Percentiles rank a stretch among this genome's conserved stretches.
Evolutionary conservation across 2,329 filamentous ascomycete genomes (phyloP).

Genomic region (Blumeria graminis): DNA sequence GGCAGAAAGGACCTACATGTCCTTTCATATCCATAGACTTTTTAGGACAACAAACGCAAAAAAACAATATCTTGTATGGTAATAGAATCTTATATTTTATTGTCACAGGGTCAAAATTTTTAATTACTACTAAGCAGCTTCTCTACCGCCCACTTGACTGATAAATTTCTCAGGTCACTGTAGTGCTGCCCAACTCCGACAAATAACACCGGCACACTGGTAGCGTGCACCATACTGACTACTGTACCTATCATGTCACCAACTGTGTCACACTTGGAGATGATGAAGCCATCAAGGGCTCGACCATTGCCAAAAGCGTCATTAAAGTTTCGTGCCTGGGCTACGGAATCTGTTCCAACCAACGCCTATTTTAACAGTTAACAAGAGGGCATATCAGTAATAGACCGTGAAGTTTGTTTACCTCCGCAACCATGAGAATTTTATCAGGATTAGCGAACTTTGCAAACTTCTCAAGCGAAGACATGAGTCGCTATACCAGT

Average conservation of each 20-base stretch:
- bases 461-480: constrained; percentile 85
- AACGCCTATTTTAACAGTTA: constrained; percentile 31
- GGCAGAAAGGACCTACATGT: too few species aligned
- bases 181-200: constrained; percentile 54
- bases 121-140: constrained; percentile 26
- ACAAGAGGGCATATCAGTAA: not conserved
- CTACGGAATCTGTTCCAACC: constrained; percentile 85
- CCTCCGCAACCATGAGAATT: constrained; percentile 79
- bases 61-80: too few species aligned
- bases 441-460: constrained; percentile 93
- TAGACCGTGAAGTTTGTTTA: constrained; percentile 4
- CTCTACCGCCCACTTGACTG: constrained; percentile 45
- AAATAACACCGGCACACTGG: constrained; percentile 86
- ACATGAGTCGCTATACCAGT: constrained; percentile 49
- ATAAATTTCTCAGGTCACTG: constrained; percentile 41
- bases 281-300: constrained; percentile 85
- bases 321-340: constrained; percentile 92
- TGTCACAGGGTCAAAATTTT: constrained; percentile 1
- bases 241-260: constrained; percentile 82
- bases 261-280: constrained; percentile 95
- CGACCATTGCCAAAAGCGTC: constrained; percentile 63
- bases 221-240: constrained; percentile 93
- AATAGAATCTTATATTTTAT: too few species aligned
- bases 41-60: too few species aligned
- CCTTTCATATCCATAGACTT: too few species aligned